Base-by-base conservation (phyloP, 129 eudicot species). In the Apium graveolens region DNA sequence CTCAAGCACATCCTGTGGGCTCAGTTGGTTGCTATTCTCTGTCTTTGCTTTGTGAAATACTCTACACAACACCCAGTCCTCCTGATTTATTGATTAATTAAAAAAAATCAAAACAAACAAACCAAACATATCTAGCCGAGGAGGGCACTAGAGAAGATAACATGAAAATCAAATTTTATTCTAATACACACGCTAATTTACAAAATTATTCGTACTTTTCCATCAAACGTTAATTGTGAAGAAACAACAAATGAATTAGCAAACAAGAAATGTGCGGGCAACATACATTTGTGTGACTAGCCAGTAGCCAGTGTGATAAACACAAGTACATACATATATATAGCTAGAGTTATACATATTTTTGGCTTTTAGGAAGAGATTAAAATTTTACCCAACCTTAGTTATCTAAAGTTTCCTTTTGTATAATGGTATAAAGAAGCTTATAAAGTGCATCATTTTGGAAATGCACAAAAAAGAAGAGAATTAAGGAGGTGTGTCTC, bases 61-160 rank as follows among this genome's bases (percentile, higher is more conserved):
- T 81, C 92, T 85, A 74, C 98, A 95, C 70, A 95, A 63, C 45
- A 90, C 95, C 95, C 95, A 90, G 84, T 90, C 95, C 60, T 87
- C 89, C 87, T 89, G 88, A 73, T 69, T 77, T 31, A 39, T 17
- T 17, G 34, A 29, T 35, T 18, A 35, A 1, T 14, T 48, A 48
- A 48, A 48, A 48, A 16, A 7, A 16, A 17, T 18, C 21, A 48
- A 48, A 48, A 17, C 55, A 48, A 5, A 16, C 45, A 43, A 11
- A 1, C 10, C 45, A 43, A 10, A 43, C 45, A 43, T 7, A 10
- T 11, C 45, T 1, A 10, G 9, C 45, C 3, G 3, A 10, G 11
- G 2, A 10, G 4, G 38, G 38, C 2, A 1, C 1, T 0, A 10
- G 14, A 2, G 12, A 43, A 10, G 45, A 3, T 43, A 43, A 43